phyloP scores from a whole-genome alignment of 306 rosid genomes.

The Quercus bicolor region DNA sequence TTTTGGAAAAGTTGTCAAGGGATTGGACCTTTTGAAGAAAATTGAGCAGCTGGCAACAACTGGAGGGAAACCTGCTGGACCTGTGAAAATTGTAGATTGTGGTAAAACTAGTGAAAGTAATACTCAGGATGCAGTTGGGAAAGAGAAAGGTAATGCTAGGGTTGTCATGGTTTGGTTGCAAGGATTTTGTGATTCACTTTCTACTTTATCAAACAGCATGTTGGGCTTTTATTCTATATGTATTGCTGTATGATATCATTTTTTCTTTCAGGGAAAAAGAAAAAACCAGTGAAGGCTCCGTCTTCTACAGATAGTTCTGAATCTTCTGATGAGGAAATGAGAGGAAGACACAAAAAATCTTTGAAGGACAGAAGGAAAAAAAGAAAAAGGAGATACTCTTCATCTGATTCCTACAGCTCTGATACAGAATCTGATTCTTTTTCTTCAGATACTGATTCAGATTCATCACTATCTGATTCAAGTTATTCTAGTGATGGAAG shows the following conservation, averaged over 20 bases:
- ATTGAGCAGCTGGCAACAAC: conserved; percentile 74
- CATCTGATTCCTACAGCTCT: conserved; percentile 72
- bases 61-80: conserved; percentile 69
- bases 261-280: conserved; percentile 59
- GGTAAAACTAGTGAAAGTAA: conserved; percentile 64
- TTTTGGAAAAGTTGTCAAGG: conserved; percentile 81
- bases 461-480: conserved; percentile 61
- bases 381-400: conserved; percentile 55
- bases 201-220: background rate
- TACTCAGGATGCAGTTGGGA: conserved; percentile 38
- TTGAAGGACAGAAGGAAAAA: conserved; percentile 52
- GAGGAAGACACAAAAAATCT: conserved; percentile 49
- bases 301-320: conserved; percentile 50
- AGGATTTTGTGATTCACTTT: background rate
- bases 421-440: conserved; percentile 41
- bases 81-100: conserved; percentile 79
- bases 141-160: conserved; percentile 62
- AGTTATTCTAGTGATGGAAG: conserved; percentile 71
- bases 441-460: conserved; percentile 64
- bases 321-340: conserved; percentile 47
- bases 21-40: conserved; percentile 71
- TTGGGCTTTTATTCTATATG: background rate
- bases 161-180: background rate
- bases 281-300: conserved; percentile 42
- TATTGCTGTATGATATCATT: conserved; percentile 10